Evolutionary conservation across 768 basidiomycete genomes (phyloP).

Genomic region (Postia placenta): DNA sequence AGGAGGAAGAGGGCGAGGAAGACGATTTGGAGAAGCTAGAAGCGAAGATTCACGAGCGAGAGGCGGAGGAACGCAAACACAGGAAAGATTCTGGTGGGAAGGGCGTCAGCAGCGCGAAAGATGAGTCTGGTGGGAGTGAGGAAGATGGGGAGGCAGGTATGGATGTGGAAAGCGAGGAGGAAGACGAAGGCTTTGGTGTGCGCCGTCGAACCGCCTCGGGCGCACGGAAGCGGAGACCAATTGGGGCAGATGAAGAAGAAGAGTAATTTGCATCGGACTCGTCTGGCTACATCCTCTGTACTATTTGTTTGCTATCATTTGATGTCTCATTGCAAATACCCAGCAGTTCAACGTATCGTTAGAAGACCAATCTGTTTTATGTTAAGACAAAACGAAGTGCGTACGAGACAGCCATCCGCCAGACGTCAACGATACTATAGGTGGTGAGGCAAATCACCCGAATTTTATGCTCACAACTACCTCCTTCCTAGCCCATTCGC

Average conservation of each 20-base stretch:
- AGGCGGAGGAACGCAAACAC: constrained; percentile 47
- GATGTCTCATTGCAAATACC: no score
- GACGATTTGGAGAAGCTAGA: constrained; percentile 72
- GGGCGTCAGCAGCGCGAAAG: constrained; percentile 23
- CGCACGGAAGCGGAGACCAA: constrained; percentile 49
- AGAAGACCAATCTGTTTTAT: no score
- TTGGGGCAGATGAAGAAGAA: constrained; percentile 63
- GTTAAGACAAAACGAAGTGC: no score
- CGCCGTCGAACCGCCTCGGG: constrained; percentile 46
- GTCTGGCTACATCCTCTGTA: no score
- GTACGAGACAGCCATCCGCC: no score
- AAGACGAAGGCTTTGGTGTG: constrained; percentile 65
- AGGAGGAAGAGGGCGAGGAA: constrained; percentile 36
- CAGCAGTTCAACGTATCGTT: no score
- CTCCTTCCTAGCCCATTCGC: constrained; percentile 53
- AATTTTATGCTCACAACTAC: no score
- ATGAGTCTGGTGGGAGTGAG: constrained; percentile 25
- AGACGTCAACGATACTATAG: no score
- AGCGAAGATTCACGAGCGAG: constrained; percentile 51
- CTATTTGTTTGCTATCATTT: no score
- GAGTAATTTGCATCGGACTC: constrained; percentile 26
- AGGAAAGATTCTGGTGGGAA: constrained; percentile 19
- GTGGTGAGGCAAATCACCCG: no score
- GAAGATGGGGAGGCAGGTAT: constrained; percentile 43
- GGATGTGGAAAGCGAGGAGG: constrained; percentile 74